These are phyloP conservation scores for Stentor roeselii DNA, from an alignment of 73 alveolate species.

Conservation along the genomic window DNA sequence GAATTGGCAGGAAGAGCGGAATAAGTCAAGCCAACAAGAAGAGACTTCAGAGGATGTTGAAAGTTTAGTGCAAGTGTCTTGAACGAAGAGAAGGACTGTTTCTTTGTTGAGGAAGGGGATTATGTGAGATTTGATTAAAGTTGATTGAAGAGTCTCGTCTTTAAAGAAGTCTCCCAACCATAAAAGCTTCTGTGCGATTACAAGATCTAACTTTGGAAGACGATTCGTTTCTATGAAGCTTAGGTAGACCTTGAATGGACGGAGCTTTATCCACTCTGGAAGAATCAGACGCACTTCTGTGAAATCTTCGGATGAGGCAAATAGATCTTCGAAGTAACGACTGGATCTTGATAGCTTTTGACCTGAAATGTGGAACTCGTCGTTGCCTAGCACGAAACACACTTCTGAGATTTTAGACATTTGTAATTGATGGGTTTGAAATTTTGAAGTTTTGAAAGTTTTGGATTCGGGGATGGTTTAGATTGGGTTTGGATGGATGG, in stretches of 20 bases:
- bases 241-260: neutral
- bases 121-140: neutral
- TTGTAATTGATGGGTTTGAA: no score
- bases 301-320: neutral
- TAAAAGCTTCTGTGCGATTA: slow-evolving; percentile 1
- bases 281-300: slow-evolving; percentile 5
- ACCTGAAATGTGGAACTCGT: neutral
- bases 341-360: neutral
- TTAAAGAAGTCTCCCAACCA: slow-evolving; percentile 22
- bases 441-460: no score
- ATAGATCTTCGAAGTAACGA: neutral
- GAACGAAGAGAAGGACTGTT: slow-evolving; percentile 1
- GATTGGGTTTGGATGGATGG: no score
- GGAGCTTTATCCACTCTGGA: neutral
- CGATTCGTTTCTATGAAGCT: neutral
- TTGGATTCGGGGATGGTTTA: no score
- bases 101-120: neutral
- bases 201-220: neutral
- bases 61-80: slow-evolving; percentile 5
- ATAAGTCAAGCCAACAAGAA: neutral
- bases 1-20: neutral
- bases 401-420: neutral
- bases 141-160: neutral
- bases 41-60: neutral
- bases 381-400: slow-evolving; percentile 2